phyloP scores from a whole-genome alignment of 441 rosid genomes.

The Eutrema salsugineum region DNA sequence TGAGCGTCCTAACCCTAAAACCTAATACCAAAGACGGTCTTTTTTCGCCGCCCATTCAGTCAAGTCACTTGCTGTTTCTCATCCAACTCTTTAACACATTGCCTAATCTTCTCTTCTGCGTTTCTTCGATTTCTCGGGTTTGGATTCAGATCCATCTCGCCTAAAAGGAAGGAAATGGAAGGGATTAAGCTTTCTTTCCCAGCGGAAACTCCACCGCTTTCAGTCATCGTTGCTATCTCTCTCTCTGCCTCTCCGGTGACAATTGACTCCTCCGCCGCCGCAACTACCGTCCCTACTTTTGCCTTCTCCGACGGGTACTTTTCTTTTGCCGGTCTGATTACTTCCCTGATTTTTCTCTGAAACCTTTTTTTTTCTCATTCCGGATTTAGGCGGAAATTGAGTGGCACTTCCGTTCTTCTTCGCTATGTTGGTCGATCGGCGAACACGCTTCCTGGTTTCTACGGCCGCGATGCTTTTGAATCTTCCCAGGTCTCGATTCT shows the following conservation, averaged over 20 bases:
- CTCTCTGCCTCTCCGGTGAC: conserved; percentile 37
- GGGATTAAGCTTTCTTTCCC: conserved; percentile 40
- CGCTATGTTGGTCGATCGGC: conserved; percentile 60
- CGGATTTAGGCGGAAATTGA: conserved; percentile 45
- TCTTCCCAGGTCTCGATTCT: conserved; percentile 52
- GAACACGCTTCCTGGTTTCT: conserved; percentile 36
- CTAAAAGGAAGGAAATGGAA: conserved; percentile 26
- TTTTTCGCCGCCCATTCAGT: background rate
- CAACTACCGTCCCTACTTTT: conserved; percentile 32
- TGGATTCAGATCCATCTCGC: background rate
- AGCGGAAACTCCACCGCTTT: conserved; percentile 45
- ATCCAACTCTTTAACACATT: background rate
- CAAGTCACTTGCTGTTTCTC: background rate
- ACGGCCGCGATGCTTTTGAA: conserved; percentile 48
- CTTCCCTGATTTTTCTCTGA: background rate
- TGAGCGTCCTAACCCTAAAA: background rate
- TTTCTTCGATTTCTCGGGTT: background rate
- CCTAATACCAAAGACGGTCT: background rate
- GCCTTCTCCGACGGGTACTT: conserved; percentile 56
- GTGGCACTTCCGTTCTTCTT: conserved; percentile 55
- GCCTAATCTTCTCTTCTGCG: background rate
- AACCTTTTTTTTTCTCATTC: background rate
- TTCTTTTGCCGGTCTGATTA: background rate
- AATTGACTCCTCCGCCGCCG: conserved; percentile 25
- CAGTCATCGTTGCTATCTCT: conserved; percentile 55